These are phyloP conservation scores for Solanum sejunctum DNA, from an alignment of 257 asterid genomes.

Conservation along the genomic window DNA sequence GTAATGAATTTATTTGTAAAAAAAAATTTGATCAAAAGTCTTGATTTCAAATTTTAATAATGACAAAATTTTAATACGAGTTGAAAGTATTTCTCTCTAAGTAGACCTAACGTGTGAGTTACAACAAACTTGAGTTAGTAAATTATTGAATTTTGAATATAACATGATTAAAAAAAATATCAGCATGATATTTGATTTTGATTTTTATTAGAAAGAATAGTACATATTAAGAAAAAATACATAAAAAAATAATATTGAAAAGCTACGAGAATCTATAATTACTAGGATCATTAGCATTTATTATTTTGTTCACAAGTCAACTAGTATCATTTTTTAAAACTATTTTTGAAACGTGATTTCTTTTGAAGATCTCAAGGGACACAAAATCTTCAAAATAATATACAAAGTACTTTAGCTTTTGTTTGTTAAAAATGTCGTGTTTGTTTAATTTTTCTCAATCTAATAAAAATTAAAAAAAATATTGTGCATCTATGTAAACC, in stretches of 20 bases:
- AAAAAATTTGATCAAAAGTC: too few species aligned
- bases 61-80: background rate
- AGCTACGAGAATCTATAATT: background rate
- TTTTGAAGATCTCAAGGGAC: background rate
- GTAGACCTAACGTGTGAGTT: background rate
- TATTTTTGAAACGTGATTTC: background rate
- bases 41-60: background rate
- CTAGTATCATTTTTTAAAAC: background rate
- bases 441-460: background rate
- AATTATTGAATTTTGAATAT: background rate
- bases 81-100: background rate
- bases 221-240: background rate
- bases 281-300: background rate
- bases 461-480: background rate
- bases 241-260: background rate
- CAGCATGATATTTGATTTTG: background rate
- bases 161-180: background rate
- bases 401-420: background rate
- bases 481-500: fast-evolving
- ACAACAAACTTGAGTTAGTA: background rate
- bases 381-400: background rate
- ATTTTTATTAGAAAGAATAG: background rate
- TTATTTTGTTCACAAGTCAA: background rate
- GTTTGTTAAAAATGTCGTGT: background rate
- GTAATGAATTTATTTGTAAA: too few species aligned